Base-by-base conservation (phyloP, 441 rosid genomes). In the Eutrema salsugineum region DNA sequence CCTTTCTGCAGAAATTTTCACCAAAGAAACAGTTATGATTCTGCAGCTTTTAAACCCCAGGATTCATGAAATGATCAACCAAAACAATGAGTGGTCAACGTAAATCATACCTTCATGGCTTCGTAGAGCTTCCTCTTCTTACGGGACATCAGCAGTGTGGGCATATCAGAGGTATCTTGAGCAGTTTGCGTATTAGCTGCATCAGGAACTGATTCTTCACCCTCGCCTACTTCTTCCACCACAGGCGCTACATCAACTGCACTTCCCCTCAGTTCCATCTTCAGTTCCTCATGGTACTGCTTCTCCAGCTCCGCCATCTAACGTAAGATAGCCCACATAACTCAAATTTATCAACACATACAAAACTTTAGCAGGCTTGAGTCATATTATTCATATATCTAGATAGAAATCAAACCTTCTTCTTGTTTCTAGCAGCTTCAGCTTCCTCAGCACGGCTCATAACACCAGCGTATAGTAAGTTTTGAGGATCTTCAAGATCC, bases 251-350 rank as follows among this genome's bases (percentile, higher is more conserved):
- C 68, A 40, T 15, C 71, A 66, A 3, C 65, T 5, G 2, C 38
- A 54, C 40, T 67, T 53, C 85, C 86, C 51, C 63, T 77, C 42
- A 94, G 70, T 79, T 94, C 99, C 84, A 46, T 76, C 76, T 85
- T 86, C 39, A 94, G 79, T 67, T 91, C 97, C 22, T 88, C 87
- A 63, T 85, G 96, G 88, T 94, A 86, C 76, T 83, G 94, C 81
- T 88, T 87, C 83, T 94, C 97, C 17, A 78, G 81, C 43, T 73
- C 71, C 58, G 79, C 86, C 89, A 87, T 82, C 99, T 94, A 85
- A 76, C 76, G 39, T 33, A 42, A 6, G 14, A 79, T 55, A 22
- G 56, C 27, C 32, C 66, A 39, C 6, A 38, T 44, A 68, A 5
- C 50, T 27, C 12, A 33, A 39, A 17, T 50, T 28, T 42, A 56